A percentile compares a stretch with the other conserved stretches of the same genome.
These are phyloP conservation scores for Collybiopsis confluens DNA, from an alignment of 768 basidiomycete species.

Conservation along the genomic window DNA sequence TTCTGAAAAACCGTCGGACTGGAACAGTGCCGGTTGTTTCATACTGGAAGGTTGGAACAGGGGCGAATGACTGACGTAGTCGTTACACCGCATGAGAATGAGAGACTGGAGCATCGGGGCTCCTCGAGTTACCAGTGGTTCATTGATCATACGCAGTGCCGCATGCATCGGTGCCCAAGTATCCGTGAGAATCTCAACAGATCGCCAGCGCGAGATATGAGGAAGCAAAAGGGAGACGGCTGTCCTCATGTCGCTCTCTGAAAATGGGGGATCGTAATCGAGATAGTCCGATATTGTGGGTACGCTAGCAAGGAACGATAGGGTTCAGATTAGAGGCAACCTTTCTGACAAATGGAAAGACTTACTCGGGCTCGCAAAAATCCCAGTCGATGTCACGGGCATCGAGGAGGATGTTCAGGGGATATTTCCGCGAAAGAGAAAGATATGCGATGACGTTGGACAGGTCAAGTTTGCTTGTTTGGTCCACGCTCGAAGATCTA, in stretches of 20 bases:
- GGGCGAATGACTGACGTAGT: conserved; percentile 42
- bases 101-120: conserved; percentile 45
- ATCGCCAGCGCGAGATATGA: conserved; percentile 49
- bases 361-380: conserved; percentile 48
- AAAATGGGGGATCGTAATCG: conserved; percentile 23
- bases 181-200: conserved; percentile 50
- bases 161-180: conserved; percentile 55
- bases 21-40: conserved; percentile 31
- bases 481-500: conserved; percentile 19
- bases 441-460: conserved; percentile 38
- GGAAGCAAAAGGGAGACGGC: conserved; percentile 46
- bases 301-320: conserved; percentile 17
- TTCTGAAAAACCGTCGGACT: conserved; percentile 18
- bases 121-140: conserved; percentile 25
- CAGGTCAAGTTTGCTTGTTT: conserved; percentile 23
- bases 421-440: conserved; percentile 40
- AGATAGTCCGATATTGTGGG: conserved; percentile 18
- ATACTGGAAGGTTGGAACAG: conserved; percentile 39
- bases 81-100: conserved; percentile 57
- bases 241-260: conserved; percentile 39
- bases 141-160: conserved; percentile 43
- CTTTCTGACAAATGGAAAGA: background rate
- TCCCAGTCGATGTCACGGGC: conserved; percentile 58
- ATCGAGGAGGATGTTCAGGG: conserved; percentile 55
- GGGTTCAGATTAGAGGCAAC: background rate